Evolutionary conservation across 768 basidiomycete species (phyloP), one percentile per base, ranked within the genome.

Genomic region (Mycena galericulata): DNA sequence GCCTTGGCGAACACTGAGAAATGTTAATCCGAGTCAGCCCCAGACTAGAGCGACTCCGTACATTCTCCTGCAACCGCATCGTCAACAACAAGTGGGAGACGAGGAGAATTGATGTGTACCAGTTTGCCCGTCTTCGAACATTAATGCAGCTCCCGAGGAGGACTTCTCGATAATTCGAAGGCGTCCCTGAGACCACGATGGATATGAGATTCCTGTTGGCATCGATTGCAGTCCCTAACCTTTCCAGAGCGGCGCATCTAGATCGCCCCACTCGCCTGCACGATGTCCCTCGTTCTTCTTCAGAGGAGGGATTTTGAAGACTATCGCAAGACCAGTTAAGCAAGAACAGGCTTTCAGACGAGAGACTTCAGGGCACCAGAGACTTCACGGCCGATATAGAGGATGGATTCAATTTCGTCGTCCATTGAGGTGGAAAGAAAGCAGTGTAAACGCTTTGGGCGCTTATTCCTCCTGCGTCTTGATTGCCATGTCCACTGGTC

Each of bases 191-290:
- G 22, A 36, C 10, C 15, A 26, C 27, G 47, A 32, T 36, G 32
- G 43, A 40, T 53, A 50, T 65, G 49, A 62, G 60, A 46, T 41
- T n/a, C 49, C n/a, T 51, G n/a, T 27, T 24, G 32, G n/a, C 11
- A 4, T 22, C 12, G 7, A 12, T 10, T 54, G 22, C 20, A 34
- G 45, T 46, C 5, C 54, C 50, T 10, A 41, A 20, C 96, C 96
- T 77, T 97, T 97, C 96, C 96, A 98, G 26, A 98, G 79, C 5
- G 95, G 94, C 62, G 86, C 75, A 20, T 87, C 87, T 45, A 97
- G 87, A 79, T 96, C 92, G 18, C 96, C 94, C 96, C 96, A 98
- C 71, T 96, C 94, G 61, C 90, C 91, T 14, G 96, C 96, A 59
- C 94, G 91, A 80, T 97, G 92, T 11, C 96, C 96, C 75, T 96